These are phyloP conservation scores for Seiridium unicorne DNA, from an alignment of 2,329 filamentous ascomycete species.

Conservation along the genomic window DNA sequence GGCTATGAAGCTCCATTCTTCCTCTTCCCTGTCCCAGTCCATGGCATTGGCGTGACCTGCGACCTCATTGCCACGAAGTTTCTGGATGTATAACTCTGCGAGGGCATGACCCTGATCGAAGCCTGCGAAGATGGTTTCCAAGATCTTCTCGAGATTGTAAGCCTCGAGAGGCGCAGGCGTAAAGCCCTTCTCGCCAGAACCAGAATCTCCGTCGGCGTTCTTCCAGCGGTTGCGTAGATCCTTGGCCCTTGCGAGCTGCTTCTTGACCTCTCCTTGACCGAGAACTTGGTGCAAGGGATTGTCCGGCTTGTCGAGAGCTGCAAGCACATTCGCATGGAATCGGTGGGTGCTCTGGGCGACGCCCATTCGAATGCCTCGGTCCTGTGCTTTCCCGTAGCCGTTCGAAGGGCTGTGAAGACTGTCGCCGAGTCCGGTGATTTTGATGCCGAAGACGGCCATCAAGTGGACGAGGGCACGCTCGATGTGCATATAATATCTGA, in stretches of 20 bases:
- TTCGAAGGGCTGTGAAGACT: constrained; percentile 10
- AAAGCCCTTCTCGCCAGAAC: background rate
- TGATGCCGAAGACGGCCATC: constrained; percentile 61
- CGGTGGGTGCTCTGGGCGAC: constrained; percentile 37
- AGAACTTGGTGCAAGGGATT: constrained; percentile 58
- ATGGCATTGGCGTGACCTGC: constrained; percentile 12
- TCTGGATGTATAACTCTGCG: constrained; percentile 43
- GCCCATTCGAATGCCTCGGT: background rate
- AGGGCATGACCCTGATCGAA: constrained; percentile 57
- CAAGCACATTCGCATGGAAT: constrained; percentile 70
- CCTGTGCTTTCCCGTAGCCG: background rate
- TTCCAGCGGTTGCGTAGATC: constrained; percentile 74
- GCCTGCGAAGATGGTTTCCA: constrained; percentile 55
- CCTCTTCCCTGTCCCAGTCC: constrained; percentile 30
- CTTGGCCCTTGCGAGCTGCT: constrained; percentile 64
- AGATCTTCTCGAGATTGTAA: constrained; percentile 61
- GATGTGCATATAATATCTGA: constrained; percentile 60
- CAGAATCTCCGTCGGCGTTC: constrained; percentile 49
- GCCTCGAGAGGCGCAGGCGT: constrained; percentile 46
- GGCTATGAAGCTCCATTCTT: constrained; percentile 56
- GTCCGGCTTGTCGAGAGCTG: constrained; percentile 53
- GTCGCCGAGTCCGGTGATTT: constrained; percentile 31
- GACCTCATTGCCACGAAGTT: constrained; percentile 11
- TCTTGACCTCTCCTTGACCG: constrained; percentile 52
- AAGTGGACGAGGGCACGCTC: constrained; percentile 69